Percentiles rank a stretch among this genome's conserved stretches.
Evolutionary conservation across 371 early-diverging fungal genomes (phyloP).

Genomic region (Umbelopsis sp.): DNA sequence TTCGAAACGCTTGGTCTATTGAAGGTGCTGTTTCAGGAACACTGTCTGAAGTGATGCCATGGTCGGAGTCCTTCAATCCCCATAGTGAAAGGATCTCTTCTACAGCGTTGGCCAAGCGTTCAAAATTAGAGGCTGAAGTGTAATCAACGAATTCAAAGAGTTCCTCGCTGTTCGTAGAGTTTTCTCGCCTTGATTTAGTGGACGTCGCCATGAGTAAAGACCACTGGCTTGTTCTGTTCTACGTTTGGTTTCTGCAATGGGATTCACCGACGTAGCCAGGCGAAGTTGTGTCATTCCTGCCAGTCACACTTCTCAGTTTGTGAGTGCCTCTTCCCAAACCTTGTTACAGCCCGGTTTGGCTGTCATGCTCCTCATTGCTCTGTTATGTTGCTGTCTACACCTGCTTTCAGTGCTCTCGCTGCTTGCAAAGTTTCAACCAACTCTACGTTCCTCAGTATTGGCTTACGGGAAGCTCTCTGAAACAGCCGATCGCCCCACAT

Average conservation of each 20-base stretch:
- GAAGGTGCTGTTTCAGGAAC: slow-evolving; percentile 26
- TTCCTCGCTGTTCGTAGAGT: slow-evolving; percentile 44
- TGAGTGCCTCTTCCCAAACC: background rate
- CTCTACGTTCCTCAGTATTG: slow-evolving; percentile 41
- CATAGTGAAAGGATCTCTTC: slow-evolving; percentile 59
- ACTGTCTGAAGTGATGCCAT: slow-evolving; percentile 39
- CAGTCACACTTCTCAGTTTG: background rate
- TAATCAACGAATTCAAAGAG: slow-evolving; percentile 78
- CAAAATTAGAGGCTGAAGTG: slow-evolving; percentile 69
- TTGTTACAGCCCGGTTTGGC: background rate
- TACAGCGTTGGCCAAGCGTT: slow-evolving; percentile 59
- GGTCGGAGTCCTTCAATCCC: slow-evolving; percentile 54
- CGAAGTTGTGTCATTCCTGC: background rate
- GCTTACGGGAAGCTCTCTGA: slow-evolving; percentile 47
- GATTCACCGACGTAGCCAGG: background rate
- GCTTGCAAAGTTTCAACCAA: slow-evolving; percentile 31
- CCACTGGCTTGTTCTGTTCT: background rate
- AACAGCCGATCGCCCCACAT: slow-evolving; percentile 34
- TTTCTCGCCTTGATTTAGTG: slow-evolving; percentile 23
- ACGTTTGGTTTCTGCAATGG: no score
- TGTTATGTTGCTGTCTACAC: slow-evolving; percentile 32
- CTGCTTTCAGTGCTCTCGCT: slow-evolving; percentile 28
- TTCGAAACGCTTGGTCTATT: slow-evolving; percentile 31
- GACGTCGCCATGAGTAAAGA: background rate
- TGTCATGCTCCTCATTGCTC: slow-evolving; percentile 23